Evolutionary conservation across 768 basidiomycete species (phyloP).

Genomic region (Rhizopogon roseolus): DNA sequence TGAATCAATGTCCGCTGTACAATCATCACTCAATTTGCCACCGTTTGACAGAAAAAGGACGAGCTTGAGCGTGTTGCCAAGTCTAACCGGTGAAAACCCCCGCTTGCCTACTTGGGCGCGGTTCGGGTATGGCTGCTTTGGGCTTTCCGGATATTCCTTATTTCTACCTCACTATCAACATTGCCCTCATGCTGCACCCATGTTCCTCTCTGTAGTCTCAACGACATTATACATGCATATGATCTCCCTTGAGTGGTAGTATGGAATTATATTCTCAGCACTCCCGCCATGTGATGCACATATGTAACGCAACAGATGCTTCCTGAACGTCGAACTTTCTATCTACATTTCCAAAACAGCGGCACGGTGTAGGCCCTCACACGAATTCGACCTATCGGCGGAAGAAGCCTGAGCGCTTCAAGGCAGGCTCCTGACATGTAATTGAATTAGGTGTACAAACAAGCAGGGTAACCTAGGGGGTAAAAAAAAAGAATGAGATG

Average conservation of each 20-base stretch:
- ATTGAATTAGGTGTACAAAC: neutral
- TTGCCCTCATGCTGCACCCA: conserved; percentile 16
- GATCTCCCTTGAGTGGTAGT: neutral
- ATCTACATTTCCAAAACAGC: neutral
- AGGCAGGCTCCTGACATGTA: neutral
- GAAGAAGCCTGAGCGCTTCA: neutral
- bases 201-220: conserved; percentile 16
- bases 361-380: neutral
- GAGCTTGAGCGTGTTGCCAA: conserved; percentile 99
- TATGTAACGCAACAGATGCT: no score
- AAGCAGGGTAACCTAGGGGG: neutral
- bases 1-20: conserved; percentile 9
- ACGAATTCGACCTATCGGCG: neutral
- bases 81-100: conserved; percentile 93
- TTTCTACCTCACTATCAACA: conserved; percentile 9
- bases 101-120: neutral
- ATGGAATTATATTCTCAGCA: neutral
- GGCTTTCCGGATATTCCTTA: conserved; percentile 12
- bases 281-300: neutral
- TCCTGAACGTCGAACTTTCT: neutral
- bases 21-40: neutral
- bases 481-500: neutral
- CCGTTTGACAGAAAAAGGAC: conserved; percentile 80
- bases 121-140: conserved; percentile 19
- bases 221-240: conserved; percentile 9